phyloP scores from a whole-genome alignment of 2,329 filamentous ascomycete species.

The Claviceps pusilla region DNA sequence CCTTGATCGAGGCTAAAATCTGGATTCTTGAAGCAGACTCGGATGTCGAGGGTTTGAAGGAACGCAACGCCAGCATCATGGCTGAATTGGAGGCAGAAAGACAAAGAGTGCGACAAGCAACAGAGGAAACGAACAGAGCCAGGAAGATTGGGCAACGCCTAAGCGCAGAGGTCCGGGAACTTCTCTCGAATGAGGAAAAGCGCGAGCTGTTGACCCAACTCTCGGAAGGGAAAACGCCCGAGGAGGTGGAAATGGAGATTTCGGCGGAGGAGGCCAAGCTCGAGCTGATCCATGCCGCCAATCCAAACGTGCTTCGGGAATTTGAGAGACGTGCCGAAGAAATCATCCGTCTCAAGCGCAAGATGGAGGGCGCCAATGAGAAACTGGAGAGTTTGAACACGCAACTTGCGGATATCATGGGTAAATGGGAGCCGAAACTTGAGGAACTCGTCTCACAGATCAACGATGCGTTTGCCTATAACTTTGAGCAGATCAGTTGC shows the following conservation, averaged over 20 bases:
- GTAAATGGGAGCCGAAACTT: slow-evolving; percentile 68
- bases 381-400: slow-evolving; percentile 39
- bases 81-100: slow-evolving; percentile 33
- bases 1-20: slow-evolving; percentile 54
- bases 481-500: slow-evolving; percentile 87
- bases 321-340: slow-evolving; percentile 58
- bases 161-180: slow-evolving; percentile 21
- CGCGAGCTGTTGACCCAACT: slow-evolving; percentile 28
- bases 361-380: slow-evolving; percentile 38
- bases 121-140: slow-evolving; percentile 23
- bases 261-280: slow-evolving; percentile 59
- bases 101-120: slow-evolving; percentile 19
- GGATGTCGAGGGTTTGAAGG: slow-evolving; percentile 55
- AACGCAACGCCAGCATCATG: slow-evolving; percentile 47
- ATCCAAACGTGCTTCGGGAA: slow-evolving; percentile 59
- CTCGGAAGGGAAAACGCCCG: slow-evolving; percentile 34
- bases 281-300: slow-evolving; percentile 64
- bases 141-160: slow-evolving; percentile 20
- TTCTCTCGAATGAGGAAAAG: slow-evolving; percentile 26
- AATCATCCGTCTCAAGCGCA: slow-evolving; percentile 48
- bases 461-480: slow-evolving; percentile 80
- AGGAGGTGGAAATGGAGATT: slow-evolving; percentile 59
- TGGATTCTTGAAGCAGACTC: slow-evolving; percentile 67
- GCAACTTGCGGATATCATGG: slow-evolving; percentile 51
- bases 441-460: slow-evolving; percentile 67